Base-by-base conservation (phyloP, 208 protist genomes). In the Leishmania amazonensis region DNA sequence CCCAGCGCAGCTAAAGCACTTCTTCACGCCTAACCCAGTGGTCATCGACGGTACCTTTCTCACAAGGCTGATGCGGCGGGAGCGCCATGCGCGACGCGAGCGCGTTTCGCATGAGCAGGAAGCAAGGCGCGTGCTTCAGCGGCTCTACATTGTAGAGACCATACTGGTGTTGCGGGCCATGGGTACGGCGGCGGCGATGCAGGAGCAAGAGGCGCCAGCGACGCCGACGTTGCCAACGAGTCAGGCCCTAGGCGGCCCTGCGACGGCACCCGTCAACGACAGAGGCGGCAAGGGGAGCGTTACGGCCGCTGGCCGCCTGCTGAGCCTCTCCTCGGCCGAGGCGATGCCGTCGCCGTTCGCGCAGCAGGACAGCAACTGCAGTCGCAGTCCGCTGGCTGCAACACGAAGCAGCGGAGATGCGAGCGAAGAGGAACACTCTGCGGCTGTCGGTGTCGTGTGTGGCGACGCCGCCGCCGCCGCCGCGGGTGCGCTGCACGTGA, bases 121-220 rank as follows among this genome's bases (percentile, higher is more conserved):
- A 21, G 76, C 81, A 3, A 78, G 24, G 38, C 5, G 78, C 51
- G 76, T 72, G 24, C 62, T 85, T 9, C 71, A 62, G 11, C 76
- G 76, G 11, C 81, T 74, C 38, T 85, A 85, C 76, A 40, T 78
- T 42, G 57, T 85, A 42, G 76, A 80, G 38, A 85, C 76, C 6
- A 45, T 85, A 38, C 65, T 73, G 35, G 57, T 75, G 7, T 31
- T 85, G 62, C 81, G 76, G 31, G 71, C 60, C 19, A 42, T 75
- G 70, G n/a, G 60, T 60, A 77, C 64, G 60, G 67, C 76, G 28
- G 70, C n/a, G 51, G 21, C 73, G 45, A 38, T 57, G 49, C 70
- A 65, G 11, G 11, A 62, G 64, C 24, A 51, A 3, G 38, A 62
- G 31, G 53, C 13, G 65, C 21, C 19, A 62, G 62, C 0, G 62